Percentiles rank a stretch among this genome's conserved stretches.
Conservation (phyloP, 2,329 filamentous ascomycete species). For the Ophiostoma sp. region DNA sequence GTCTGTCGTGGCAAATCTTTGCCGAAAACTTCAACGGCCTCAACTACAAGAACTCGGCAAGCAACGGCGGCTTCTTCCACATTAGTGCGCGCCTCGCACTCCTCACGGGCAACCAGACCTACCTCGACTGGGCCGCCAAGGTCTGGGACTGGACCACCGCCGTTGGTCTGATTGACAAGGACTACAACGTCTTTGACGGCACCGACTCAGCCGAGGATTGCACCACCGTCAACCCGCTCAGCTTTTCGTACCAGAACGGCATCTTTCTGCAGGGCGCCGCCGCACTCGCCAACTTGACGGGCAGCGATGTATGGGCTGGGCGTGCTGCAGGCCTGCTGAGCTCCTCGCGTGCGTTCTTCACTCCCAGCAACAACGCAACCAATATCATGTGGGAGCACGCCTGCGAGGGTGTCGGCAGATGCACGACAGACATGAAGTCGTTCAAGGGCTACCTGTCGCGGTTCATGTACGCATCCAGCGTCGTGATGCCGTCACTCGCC, state of each 20-base stretch:
- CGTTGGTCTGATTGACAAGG: slow-evolving; percentile 51
- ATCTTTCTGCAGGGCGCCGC: slow-evolving; percentile 62
- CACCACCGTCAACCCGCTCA: slow-evolving; percentile 45
- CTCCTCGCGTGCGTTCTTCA: slow-evolving; percentile 50
- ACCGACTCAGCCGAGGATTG: slow-evolving; percentile 52
- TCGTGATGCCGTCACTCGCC: slow-evolving; percentile 51
- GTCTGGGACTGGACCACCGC: slow-evolving; percentile 60
- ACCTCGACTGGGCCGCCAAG: slow-evolving; percentile 60
- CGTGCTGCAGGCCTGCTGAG: slow-evolving; percentile 49
- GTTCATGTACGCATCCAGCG: slow-evolving; percentile 55
- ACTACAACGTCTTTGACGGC: slow-evolving; percentile 58
- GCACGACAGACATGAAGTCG: slow-evolving; percentile 59
- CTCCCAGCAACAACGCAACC: slow-evolving; percentile 44
- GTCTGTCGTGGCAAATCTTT: slow-evolving; percentile 78
- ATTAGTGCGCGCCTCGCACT: slow-evolving; percentile 69
- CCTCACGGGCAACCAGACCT: slow-evolving; percentile 61
- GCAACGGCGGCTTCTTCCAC: slow-evolving; percentile 79
- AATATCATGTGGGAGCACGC: slow-evolving; percentile 60
- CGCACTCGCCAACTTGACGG: slow-evolving; percentile 57
- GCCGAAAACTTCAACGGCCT: slow-evolving; percentile 66
- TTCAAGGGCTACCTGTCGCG: slow-evolving; percentile 65
- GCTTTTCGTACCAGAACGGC: slow-evolving; percentile 62
- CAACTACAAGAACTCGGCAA: slow-evolving; percentile 76
- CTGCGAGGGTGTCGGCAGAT: slow-evolving; percentile 55
- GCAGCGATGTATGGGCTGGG: slow-evolving; percentile 47